Conservation (phyloP, 179 eudicot species). For the Camellia oleifera region DNA sequence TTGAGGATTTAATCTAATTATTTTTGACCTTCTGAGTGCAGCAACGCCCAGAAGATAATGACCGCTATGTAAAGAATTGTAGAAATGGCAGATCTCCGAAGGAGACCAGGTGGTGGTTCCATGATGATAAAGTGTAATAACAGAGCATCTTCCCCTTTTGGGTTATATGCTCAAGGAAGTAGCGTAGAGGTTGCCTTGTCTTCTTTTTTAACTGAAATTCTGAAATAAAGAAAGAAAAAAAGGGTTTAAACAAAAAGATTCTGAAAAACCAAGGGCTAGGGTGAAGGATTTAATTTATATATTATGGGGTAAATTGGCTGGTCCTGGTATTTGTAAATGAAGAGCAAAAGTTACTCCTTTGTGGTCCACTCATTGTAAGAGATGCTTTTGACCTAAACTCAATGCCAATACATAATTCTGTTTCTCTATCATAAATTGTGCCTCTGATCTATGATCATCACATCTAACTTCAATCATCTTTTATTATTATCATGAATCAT, state of each 20-base stretch:
- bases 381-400: neutral
- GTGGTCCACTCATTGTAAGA: neutral
- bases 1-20: neutral
- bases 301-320: neutral
- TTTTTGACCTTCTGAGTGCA: slow-evolving; percentile 31
- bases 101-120: slow-evolving; percentile 96
- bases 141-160: neutral
- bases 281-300: neutral
- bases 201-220: neutral
- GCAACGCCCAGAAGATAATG: slow-evolving; percentile 84
- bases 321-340: slow-evolving; percentile 2
- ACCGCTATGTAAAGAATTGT: slow-evolving; percentile 77
- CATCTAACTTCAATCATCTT: neutral
- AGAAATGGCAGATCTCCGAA: slow-evolving; percentile 79
- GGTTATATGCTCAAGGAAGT: neutral
- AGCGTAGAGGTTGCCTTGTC: neutral
- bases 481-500: neutral
- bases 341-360: neutral
- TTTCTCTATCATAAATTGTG: neutral
- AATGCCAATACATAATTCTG: neutral
- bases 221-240: neutral
- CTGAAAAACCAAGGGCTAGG: neutral
- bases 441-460: neutral
- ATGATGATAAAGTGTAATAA: slow-evolving; percentile 71
- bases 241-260: neutral